Evolutionary conservation across 2,329 filamentous ascomycete species (phyloP).

Genomic region (Colletotrichum sp.): DNA sequence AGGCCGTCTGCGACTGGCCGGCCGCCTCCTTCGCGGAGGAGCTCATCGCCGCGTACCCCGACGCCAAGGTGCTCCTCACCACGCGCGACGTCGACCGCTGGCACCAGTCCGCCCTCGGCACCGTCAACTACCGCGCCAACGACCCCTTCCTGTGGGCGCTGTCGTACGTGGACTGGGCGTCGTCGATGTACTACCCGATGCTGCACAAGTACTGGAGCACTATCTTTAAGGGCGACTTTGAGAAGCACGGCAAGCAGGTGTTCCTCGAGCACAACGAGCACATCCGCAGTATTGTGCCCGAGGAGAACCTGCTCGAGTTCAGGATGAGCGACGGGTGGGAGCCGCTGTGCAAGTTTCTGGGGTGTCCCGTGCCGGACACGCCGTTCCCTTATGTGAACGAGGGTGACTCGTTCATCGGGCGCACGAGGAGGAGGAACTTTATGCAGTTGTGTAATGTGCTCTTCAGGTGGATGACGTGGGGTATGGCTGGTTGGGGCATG

Average conservation of each 20-base stretch:
- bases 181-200: constrained; percentile 73
- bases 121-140: constrained; percentile 31
- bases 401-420: neutral
- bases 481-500: neutral
- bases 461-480: neutral
- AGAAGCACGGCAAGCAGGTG: constrained; percentile 30
- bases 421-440: neutral
- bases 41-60: constrained; percentile 34
- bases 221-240: constrained; percentile 72
- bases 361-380: constrained; percentile 34
- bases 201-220: constrained; percentile 71
- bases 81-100: constrained; percentile 34
- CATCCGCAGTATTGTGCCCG: neutral
- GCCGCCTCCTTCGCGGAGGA: constrained; percentile 21
- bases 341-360: constrained; percentile 46
- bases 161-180: constrained; percentile 60
- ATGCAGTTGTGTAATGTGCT: neutral
- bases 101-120: constrained; percentile 25
- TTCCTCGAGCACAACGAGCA: constrained; percentile 22
- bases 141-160: constrained; percentile 23
- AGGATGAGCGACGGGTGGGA: constrained; percentile 42
- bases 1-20: constrained; percentile 28
- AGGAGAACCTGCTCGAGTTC: constrained; percentile 11
- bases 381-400: constrained; percentile 40
- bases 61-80: constrained; percentile 37